A percentile compares a stretch with the other conserved stretches of the same genome.
These are phyloP conservation scores for Wickerhamomyces chaumierensis DNA, from an alignment of 805 yeast species.

Conservation along the genomic window DNA sequence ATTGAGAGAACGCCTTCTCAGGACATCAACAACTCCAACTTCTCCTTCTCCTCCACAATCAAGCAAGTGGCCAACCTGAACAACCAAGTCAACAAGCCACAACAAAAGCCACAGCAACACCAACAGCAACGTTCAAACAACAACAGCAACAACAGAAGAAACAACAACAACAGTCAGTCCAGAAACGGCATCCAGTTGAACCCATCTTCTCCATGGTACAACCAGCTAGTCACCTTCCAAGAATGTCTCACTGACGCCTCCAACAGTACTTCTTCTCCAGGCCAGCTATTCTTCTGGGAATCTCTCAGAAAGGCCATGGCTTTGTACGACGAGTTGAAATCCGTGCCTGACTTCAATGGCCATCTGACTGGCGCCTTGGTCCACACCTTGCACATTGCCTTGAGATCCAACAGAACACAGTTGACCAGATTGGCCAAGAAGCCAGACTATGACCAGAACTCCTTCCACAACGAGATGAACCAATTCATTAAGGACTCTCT, in stretches of 20 bases:
- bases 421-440: conserved; percentile 44
- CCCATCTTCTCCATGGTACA: conserved; percentile 32
- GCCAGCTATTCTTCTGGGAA: conserved; percentile 38
- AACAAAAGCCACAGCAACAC: conserved; percentile 3
- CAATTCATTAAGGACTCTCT: conserved; percentile 36
- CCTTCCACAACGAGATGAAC: conserved; percentile 43
- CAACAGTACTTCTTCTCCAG: conserved; percentile 24
- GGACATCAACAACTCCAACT: conserved; percentile 12
- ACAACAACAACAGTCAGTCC: conserved; percentile 7
- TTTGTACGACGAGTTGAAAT: conserved; percentile 34
- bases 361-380: conserved; percentile 37
- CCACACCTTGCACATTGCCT: conserved; percentile 41
- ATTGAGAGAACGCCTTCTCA: conserved; percentile 20
- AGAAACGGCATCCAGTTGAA: conserved; percentile 16
- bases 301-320: conserved; percentile 40
- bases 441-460: conserved; percentile 49
- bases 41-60: conserved; percentile 17
- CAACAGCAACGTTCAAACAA: not conserved
- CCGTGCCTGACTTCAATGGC: conserved; percentile 35
- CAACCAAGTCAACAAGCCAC: conserved; percentile 3
- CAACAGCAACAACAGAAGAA: conserved; percentile 6
- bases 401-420: conserved; percentile 44
- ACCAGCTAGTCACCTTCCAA: conserved; percentile 40
- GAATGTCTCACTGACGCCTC: conserved; percentile 31
- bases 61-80: conserved; percentile 20